phyloP scores from a whole-genome alignment of 73 alveolate genomes.

The Paramecium pentaurelia region DNA sequence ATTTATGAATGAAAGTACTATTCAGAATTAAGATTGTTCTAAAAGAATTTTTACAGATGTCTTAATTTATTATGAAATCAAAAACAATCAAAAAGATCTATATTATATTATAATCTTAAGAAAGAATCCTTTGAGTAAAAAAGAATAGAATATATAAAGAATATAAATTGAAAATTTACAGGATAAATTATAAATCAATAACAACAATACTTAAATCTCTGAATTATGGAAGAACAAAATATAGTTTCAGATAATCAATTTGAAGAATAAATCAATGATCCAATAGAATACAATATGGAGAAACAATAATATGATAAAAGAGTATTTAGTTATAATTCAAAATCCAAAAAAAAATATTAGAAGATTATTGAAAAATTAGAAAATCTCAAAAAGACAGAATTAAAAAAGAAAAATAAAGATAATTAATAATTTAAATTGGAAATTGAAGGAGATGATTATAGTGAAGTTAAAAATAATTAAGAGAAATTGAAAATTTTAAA shows the following conservation, averaged over 20 bases:
- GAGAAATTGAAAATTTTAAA: slow-evolving; percentile 19
- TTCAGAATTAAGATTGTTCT: too few relatives aligned
- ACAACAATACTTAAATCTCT: neutral
- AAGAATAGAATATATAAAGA: neutral
- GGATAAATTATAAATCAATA: neutral
- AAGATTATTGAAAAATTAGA: neutral
- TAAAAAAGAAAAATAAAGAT: neutral
- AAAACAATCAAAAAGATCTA: neutral
- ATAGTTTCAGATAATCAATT: neutral
- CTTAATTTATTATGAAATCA: neutral
- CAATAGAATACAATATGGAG: neutral
- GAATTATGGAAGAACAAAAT: neutral
- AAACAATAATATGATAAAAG: neutral
- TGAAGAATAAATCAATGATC: neutral
- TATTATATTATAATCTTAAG: neutral
- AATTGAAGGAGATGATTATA: slow-evolving; percentile 38
- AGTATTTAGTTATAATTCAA: neutral
- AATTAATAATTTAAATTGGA: neutral
- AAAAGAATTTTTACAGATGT: too few relatives aligned
- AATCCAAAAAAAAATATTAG: neutral
- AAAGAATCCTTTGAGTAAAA: neutral
- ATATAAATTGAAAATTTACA: neutral
- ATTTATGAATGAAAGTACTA: too few relatives aligned
- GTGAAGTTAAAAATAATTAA: neutral
- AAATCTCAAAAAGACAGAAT: neutral